A percentile compares a stretch with the other conserved stretches of the same genome.
phyloP scores from a whole-genome alignment of 2,329 filamentous ascomycete species.

The Aspergillus glaucus region DNA sequence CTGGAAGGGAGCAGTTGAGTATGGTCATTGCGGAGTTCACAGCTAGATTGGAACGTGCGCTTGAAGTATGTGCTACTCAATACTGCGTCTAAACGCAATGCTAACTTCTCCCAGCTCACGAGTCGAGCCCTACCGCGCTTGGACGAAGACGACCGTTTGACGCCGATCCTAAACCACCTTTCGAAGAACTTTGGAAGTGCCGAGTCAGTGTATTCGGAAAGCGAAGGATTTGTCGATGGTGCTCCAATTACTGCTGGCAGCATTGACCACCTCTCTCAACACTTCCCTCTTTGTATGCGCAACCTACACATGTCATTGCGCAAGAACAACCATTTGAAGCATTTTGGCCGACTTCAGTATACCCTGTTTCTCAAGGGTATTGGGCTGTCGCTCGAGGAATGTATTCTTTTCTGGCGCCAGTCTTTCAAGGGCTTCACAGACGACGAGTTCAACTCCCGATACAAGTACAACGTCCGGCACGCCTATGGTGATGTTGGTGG shows the following conservation, averaged over 20 bases:
- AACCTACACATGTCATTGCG: slow-evolving; percentile 80
- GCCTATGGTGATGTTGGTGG: slow-evolving; percentile 91
- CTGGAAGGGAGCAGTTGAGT: slow-evolving; percentile 75
- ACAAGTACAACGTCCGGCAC: slow-evolving; percentile 96
- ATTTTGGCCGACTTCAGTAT: slow-evolving; percentile 90
- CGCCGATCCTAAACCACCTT: slow-evolving; percentile 70
- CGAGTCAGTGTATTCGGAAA: slow-evolving; percentile 69
- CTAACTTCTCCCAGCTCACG: slow-evolving; percentile 56
- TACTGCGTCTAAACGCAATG: slow-evolving; percentile 2
- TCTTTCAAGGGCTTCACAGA: slow-evolving; percentile 82
- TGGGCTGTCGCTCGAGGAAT: slow-evolving; percentile 85
- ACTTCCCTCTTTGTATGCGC: slow-evolving; percentile 92
- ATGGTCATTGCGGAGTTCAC: slow-evolving; percentile 88
- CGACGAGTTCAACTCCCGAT: slow-evolving; percentile 95
- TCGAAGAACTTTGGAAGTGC: slow-evolving; percentile 93
- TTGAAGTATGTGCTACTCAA: slow-evolving; percentile 59
- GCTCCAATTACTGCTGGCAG: slow-evolving; percentile 70
- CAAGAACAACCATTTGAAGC: slow-evolving; percentile 84
- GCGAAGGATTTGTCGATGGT: slow-evolving; percentile 59
- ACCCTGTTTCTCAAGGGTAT: slow-evolving; percentile 95
- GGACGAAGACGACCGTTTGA: slow-evolving; percentile 90
- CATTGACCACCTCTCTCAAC: slow-evolving; percentile 70
- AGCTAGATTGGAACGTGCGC: slow-evolving; percentile 66
- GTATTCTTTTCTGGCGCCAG: slow-evolving; percentile 82
- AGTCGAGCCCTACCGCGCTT: slow-evolving; percentile 84